phyloP scores from a whole-genome alignment of 371 early-diverging fungal species.

The Lichtheimia ramosa region DNA sequence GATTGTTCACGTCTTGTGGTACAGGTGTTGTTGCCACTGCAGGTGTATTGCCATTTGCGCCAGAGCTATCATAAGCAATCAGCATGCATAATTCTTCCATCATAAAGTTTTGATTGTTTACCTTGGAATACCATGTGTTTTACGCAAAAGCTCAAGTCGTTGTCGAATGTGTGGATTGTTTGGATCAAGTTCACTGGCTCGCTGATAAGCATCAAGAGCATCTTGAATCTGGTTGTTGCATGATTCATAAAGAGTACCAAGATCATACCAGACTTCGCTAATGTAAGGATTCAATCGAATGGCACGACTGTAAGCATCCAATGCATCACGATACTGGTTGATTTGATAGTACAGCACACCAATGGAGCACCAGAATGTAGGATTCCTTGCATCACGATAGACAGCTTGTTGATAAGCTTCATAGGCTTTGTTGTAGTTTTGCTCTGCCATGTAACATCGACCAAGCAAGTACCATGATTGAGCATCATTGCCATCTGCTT shows the following conservation, averaged over 20 bases:
- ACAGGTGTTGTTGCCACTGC: constrained; percentile 39
- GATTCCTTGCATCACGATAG: constrained; percentile 89
- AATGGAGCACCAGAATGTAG: constrained; percentile 98
- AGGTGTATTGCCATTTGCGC: constrained; percentile 3
- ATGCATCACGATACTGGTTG: constrained; percentile 93
- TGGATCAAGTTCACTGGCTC: constrained; percentile 54
- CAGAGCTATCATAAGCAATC: not conserved
- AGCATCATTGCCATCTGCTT: constrained; percentile 84
- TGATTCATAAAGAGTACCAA: constrained; percentile 95
- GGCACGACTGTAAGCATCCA: constrained; percentile 96
- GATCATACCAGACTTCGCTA: constrained; percentile 95
- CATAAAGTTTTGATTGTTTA: not conserved
- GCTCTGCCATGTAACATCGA: constrained; percentile 94
- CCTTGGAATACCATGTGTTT: constrained; percentile 9
- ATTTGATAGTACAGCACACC: constrained; percentile 97
- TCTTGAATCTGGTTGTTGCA: constrained; percentile 97
- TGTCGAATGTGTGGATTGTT: constrained; percentile 64
- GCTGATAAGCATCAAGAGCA: constrained; percentile 95
- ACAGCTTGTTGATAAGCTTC: constrained; percentile 98
- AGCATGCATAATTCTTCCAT: not conserved
- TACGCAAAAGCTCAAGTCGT: constrained; percentile 48
- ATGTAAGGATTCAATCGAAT: constrained; percentile 92
- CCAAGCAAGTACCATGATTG: constrained; percentile 96
- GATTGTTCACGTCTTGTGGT: constrained; percentile 62
- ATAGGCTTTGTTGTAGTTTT: constrained; percentile 94